Evolutionary conservation across 2,329 filamentous ascomycete species (phyloP), one percentile per base, ranked within the genome.

Genomic region (Aspergillus floridensis): DNA sequence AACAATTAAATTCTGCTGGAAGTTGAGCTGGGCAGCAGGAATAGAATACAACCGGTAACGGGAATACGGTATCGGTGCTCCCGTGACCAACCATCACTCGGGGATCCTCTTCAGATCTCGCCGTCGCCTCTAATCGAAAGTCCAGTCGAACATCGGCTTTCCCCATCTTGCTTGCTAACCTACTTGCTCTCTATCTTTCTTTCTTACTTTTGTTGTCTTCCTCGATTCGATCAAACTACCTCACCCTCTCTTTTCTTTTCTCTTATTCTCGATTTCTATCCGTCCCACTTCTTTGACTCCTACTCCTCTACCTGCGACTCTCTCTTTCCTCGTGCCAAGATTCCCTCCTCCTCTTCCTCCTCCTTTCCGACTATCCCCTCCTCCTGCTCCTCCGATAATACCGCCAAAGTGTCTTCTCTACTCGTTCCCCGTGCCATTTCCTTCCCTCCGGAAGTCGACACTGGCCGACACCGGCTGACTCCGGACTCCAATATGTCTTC

Each of bases 341-440:
- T 44, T 44, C 16, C 38, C 38, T 19, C 38, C 16, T 44, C 26
- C 22, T 22, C 22, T 22, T 22, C 22, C 22, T 10, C 38, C 47
- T 57, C 63, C 63, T 52, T 62, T 62, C 66, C 56, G 41, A 47
- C 56, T 58, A 64, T 53, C 68, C 65, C 63, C 64, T 64, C 65
- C 58, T 58, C 60, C 22, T 65, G 64, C 63, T 61, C 57, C 65
- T 74, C 80, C 38, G 38, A 44, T 12, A 90, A 90, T 79, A 93
- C 91, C 91, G 91, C 89, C 91, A 96, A 96, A 82, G 88, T 96
- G 91, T 93, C 92, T 88, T 91, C 93, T 77, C 88, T 95, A 79
- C 84, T 96, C 73, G 86, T 96, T 73, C 89, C 91, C 77, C 91
- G 91, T 77, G 92, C 91, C 83, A 89, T 95, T 84, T 92, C 91